Evolutionary conservation across 306 rosid species (phyloP), one percentile per base, ranked within the genome.

Genomic region (Crataegus laevigata): DNA sequence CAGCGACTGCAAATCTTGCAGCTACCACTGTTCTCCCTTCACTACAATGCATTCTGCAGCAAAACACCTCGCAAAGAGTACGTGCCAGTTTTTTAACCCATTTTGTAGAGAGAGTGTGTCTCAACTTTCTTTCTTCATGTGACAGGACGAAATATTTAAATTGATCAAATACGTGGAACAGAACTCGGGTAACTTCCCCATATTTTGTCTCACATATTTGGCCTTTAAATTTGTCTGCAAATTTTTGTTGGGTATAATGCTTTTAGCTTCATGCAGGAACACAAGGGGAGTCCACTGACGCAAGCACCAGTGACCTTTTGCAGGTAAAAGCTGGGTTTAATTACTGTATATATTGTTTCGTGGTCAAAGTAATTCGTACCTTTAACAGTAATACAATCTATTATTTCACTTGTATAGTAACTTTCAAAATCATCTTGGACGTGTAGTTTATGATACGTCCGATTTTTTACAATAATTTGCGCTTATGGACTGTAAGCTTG

Each of bases 81-180:
- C 65, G 81, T 73, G 55, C 71, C 40, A 47, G 42, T 67, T 69
- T 62, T 66, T 66, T 57, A 43, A 32, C 15, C 28, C 17, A 59
- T 51, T 54, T 77, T 8, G n/a, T 47, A 24, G 43, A 67, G 68
- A 55, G 69, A 70, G 66, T 75, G 43, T 65, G 63, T 76, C 69
- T 70, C 64, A 81, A 69, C 40, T 69, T 38, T 60, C 24, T 68
- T 51, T 57, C 74, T 55, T 65, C 69, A 36, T 43, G 83, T 78
- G 74, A 63, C 93, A 94, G 99, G 99, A 94, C 77, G 96, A 94
- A 82, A 81, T 92, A 69, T 67, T 85, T 69, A 90, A 90, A 87
- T 79, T 94, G 87, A 94, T 92, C 76, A 94, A 92, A 87, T 85
- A 84, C 66, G 78, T 88, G 75, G 99, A 90, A 78, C 97, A 90